These are phyloP conservation scores for Cymodocea nodosa DNA, from an alignment of 116 monocot species.

Conservation along the genomic window DNA sequence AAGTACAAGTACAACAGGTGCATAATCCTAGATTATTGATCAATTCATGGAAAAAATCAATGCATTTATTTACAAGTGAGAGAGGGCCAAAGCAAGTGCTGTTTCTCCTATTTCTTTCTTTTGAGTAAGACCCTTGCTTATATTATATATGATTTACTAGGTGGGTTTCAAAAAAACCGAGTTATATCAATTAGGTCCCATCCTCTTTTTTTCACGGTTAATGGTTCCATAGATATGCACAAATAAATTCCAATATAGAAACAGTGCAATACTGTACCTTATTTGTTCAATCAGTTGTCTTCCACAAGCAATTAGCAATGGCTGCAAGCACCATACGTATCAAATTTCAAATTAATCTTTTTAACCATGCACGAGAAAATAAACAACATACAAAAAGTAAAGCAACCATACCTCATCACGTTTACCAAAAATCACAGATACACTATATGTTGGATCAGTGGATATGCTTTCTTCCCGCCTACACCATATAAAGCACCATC, in stretches of 20 bases:
- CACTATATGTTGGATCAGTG: conserved; percentile 61
- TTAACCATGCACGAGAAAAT: too few relatives aligned
- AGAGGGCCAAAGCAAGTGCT: conserved; percentile 2
- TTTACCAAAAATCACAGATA: conserved; percentile 90
- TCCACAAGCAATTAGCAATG: conserved; percentile 67
- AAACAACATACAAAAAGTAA: too few relatives aligned
- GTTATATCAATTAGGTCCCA: neutral
- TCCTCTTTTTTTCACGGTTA: neutral
- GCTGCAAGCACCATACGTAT: conserved; percentile 27
- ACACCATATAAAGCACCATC: neutral
- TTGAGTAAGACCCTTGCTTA: neutral
- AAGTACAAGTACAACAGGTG: too few relatives aligned
- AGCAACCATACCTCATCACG: conserved; percentile 69
- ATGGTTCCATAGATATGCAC: too few relatives aligned
- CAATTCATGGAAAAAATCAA: too few relatives aligned
- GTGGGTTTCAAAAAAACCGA: neutral
- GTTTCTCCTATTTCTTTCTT: conserved; percentile 1
- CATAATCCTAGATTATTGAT: too few relatives aligned
- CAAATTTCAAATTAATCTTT: neutral
- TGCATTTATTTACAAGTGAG: neutral
- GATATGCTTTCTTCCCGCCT: conserved; percentile 78
- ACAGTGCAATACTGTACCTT: conserved; percentile 20
- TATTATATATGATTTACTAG: neutral
- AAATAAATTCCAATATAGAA: too few relatives aligned
- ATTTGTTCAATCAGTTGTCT: conserved; percentile 94